A percentile compares a stretch with the other conserved stretches of the same genome.
These are phyloP conservation scores for Lophiostoma macrostomum DNA, from an alignment of 495 filamentous ascomycete genomes.

Conservation along the genomic window DNA sequence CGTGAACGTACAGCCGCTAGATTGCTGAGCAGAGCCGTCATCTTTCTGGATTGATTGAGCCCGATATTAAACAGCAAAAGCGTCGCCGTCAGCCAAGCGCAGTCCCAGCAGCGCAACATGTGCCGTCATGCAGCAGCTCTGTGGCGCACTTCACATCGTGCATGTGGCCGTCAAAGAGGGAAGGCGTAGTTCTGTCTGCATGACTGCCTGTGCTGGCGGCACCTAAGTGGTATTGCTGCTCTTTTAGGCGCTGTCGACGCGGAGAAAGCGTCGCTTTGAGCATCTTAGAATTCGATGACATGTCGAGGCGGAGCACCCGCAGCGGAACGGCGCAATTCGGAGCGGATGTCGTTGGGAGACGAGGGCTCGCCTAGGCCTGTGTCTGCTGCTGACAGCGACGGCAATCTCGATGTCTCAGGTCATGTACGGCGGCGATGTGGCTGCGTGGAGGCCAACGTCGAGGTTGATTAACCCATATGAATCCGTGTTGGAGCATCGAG, in stretches of 20 bases:
- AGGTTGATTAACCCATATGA: constrained; percentile 28
- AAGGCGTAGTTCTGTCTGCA: constrained; percentile 4
- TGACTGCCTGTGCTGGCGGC: constrained; percentile 11
- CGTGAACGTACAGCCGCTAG: constrained; percentile 21
- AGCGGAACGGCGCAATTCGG: constrained; percentile 13
- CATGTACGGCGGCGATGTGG: neutral
- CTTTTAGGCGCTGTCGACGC: neutral
- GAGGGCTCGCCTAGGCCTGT: constrained; percentile 2
- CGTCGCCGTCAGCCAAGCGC: constrained; percentile 22
- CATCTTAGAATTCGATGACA: too few species aligned
- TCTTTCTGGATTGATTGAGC: constrained; percentile 21
- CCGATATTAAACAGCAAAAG: constrained; percentile 25
- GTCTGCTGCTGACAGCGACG: constrained; percentile 10
- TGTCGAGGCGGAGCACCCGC: neutral
- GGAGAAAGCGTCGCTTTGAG: neutral
- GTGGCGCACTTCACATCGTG: constrained; percentile 10
- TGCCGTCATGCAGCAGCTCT: constrained; percentile 20
- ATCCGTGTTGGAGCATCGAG: constrained; percentile 17
- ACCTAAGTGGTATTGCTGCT: neutral
- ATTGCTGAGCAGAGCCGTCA: constrained; percentile 25
- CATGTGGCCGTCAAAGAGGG: neutral
- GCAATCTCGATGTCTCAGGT: constrained; percentile 24
- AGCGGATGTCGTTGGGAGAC: constrained; percentile 10
- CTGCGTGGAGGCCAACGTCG: neutral
- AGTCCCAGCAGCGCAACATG: neutral